Evolutionary conservation across 805 yeast genomes (phyloP).

Genomic region (Clavispora vitiphila): DNA sequence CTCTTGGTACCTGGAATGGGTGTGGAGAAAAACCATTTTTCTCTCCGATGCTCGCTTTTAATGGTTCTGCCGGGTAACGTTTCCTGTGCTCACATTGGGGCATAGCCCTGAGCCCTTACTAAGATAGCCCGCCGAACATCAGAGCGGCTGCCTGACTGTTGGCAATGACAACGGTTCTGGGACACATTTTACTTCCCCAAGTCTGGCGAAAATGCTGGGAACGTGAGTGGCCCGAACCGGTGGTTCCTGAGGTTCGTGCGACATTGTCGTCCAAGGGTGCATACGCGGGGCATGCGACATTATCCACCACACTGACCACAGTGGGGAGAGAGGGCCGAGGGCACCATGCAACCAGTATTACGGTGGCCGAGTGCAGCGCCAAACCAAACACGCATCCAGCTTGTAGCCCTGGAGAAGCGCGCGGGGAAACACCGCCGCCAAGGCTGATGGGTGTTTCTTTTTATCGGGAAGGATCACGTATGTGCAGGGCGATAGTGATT

Average conservation of each 20-base stretch:
- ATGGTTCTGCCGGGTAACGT: not conserved
- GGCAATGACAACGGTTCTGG: not conserved
- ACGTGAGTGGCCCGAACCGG: too few species aligned
- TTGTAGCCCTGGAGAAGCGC: not conserved
- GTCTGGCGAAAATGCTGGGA: too few species aligned
- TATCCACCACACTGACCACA: too few species aligned
- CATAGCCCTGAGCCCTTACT: not conserved
- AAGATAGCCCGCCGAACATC: not conserved
- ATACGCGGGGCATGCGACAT: too few species aligned
- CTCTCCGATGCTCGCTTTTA: not conserved
- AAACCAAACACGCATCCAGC: too few species aligned
- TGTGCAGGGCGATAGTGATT: not conserved
- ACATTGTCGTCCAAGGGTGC: too few species aligned
- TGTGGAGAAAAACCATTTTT: not conserved
- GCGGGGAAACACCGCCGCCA: not conserved
- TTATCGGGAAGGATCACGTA: not conserved
- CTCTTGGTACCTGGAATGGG: constrained; percentile 7
- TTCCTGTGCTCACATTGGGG: not conserved
- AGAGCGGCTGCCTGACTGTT: not conserved
- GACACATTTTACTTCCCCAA: too few species aligned
- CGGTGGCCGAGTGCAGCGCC: too few species aligned
- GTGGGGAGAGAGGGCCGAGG: too few species aligned
- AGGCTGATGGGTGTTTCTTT: not conserved
- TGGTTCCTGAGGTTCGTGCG: too few species aligned
- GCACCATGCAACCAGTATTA: too few species aligned